Evolutionary conservation across 257 asterid genomes (phyloP).

Genomic region (Coffea canephora): DNA sequence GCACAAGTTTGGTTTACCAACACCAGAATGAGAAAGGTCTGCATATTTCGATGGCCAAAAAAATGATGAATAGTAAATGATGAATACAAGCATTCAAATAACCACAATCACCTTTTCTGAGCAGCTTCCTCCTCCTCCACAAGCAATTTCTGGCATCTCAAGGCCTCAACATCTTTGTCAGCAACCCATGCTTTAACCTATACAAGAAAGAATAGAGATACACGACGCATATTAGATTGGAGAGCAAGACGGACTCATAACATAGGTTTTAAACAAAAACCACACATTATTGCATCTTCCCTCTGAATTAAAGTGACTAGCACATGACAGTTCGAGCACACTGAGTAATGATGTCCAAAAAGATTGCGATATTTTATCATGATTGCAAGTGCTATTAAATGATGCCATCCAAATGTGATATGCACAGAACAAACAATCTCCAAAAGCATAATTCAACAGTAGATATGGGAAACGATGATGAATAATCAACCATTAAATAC

Average conservation of each 20-base stretch:
- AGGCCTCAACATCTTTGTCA: constrained; percentile 92
- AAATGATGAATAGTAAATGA: not conserved
- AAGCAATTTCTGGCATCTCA: constrained; percentile 89
- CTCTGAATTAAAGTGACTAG: not conserved
- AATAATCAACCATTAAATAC: not conserved
- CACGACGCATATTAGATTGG: not conserved
- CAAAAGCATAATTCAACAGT: not conserved
- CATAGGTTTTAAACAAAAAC: not conserved
- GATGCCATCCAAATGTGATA: not conserved
- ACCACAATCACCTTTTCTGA: constrained; percentile 54
- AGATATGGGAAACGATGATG: not conserved
- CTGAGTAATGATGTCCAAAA: not conserved
- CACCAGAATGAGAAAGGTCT: not conserved
- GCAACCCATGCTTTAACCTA: constrained; percentile 95
- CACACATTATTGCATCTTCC: not conserved
- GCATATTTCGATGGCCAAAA: not conserved
- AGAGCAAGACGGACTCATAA: not conserved
- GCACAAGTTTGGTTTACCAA: not conserved
- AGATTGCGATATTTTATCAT: not conserved
- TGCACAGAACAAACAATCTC: not conserved
- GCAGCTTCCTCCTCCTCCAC: constrained; percentile 98
- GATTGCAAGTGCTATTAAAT: not conserved
- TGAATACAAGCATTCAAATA: constrained; percentile 5
- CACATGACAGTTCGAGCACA: not conserved
- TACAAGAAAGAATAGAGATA: constrained; percentile 25